A percentile compares a stretch with the other conserved stretches of the same genome.
Conservation (phyloP, 768 basidiomycete species). For the Tylopilus rubrobrunneus region DNA sequence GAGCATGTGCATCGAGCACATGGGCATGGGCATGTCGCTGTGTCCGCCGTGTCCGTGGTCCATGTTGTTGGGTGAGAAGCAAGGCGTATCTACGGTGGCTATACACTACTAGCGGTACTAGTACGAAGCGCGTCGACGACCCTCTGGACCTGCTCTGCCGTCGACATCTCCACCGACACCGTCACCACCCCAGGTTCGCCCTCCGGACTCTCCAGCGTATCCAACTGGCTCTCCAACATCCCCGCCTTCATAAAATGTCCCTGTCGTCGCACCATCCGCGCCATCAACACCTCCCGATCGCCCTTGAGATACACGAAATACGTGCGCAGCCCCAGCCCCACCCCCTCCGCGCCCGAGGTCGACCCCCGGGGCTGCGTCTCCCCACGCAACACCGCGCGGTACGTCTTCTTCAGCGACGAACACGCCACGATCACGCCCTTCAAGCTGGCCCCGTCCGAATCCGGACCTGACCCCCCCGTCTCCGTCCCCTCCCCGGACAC, state of each 20-base stretch:
- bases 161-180: conserved; percentile 50
- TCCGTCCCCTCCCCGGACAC: neutral
- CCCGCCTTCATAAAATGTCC: conserved; percentile 82
- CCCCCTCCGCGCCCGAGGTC: neutral
- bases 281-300: conserved; percentile 46
- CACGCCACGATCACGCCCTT: conserved; percentile 74
- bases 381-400: conserved; percentile 77
- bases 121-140: conserved; percentile 24
- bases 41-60: conserved; percentile 40
- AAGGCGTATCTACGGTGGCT: neutral
- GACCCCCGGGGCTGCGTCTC: neutral
- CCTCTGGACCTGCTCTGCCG: conserved; percentile 50
- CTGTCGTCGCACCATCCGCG: conserved; percentile 58
- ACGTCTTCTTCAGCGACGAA: conserved; percentile 77
- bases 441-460: conserved; percentile 22
- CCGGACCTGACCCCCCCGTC: too few relatives aligned
- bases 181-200: conserved; percentile 66
- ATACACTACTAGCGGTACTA: neutral
- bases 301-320: conserved; percentile 83
- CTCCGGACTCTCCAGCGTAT: conserved; percentile 64
- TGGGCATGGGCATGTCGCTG: conserved; percentile 32
- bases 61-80: conserved; percentile 12
- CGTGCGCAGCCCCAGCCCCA: conserved; percentile 41
- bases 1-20: conserved; percentile 79
- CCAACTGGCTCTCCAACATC: conserved; percentile 80